These are phyloP conservation scores for Sclerotinia nivalis DNA, from an alignment of 2,329 filamentous ascomycete genomes.

Conservation along the genomic window DNA sequence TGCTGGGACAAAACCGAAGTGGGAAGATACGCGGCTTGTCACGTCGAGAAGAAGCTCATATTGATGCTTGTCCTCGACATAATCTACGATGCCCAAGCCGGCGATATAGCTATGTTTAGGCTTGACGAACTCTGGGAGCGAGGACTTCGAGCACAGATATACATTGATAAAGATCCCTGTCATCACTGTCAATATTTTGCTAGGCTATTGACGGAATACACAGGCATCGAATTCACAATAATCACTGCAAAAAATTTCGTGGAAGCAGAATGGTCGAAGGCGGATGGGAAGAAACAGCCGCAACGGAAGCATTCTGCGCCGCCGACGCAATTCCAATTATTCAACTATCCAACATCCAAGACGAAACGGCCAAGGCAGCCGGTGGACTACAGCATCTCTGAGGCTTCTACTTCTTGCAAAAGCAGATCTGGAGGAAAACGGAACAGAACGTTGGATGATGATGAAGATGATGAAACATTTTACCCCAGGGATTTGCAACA, in stretches of 20 bases:
- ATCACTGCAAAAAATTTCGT: background rate
- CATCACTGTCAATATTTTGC: slow-evolving; percentile 4
- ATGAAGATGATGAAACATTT: background rate
- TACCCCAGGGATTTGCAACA: background rate
- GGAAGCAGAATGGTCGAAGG: slow-evolving; percentile 12
- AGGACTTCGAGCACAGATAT: background rate
- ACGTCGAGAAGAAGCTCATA: slow-evolving; percentile 21
- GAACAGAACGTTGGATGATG: background rate
- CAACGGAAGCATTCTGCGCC: background rate
- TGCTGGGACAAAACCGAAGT: slow-evolving; percentile 12
- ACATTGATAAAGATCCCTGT: slow-evolving; percentile 14
- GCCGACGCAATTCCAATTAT: background rate
- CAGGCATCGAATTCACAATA: slow-evolving; percentile 10
- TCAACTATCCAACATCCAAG: background rate
- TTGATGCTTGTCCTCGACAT: background rate
- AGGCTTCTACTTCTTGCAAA: background rate
- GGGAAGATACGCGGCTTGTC: slow-evolving; percentile 17
- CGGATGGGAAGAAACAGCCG: background rate
- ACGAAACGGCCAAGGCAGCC: background rate
- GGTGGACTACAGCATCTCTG: background rate
- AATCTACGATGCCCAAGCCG: slow-evolving; percentile 9
- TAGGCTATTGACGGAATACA: background rate
- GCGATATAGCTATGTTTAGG: slow-evolving; percentile 2
- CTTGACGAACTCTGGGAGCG: slow-evolving; percentile 1
- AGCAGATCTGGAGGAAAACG: background rate